Evolutionary conservation across 2,329 filamentous ascomycete species (phyloP), one percentile per base, ranked within the genome.

Genomic region (Sporothrix curviconia): DNA sequence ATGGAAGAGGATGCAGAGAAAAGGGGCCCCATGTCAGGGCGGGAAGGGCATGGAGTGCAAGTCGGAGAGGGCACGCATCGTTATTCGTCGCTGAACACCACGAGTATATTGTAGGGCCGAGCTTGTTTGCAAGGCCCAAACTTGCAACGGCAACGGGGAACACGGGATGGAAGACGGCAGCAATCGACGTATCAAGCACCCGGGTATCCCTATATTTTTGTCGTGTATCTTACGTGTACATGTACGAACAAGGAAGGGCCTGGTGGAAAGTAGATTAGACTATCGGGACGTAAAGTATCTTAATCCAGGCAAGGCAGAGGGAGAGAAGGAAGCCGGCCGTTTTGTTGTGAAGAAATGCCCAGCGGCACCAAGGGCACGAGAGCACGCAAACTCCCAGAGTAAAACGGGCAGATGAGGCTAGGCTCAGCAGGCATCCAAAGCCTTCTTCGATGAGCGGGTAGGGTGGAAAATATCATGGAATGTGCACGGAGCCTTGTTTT

Each of bases 81-180:
- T 37, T 50, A 12, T 15, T 37, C n/a, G 14, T 22, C 19, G 3
- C 24, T 9, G 3, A 8, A 3, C 30, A 32, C 15, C 34, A 9
- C 24, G 39, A 24, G 36, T 17, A 40, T 34, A 52, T 52, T 52
- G 49, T 36, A 52, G 49, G 47, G 36, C 36, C 47, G 25, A 32
- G 46, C 30, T 24, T 30, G 30, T 22, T 37, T 9, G 17, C 47
- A 37, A 37, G 30, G 46, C 30, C 30, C 32, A 3, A 32, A 28
- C n/a, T 30, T 19, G 50, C 37, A 53, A 42, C 37, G 50, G 49
- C 22, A 52, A 32, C 30, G 39, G 51, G 51, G 25, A 25, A 53
- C 37, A 44, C 28, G 37, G 51, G 51, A 43, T 36, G 51, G 37
- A 54, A 14, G 28, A 42, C n/a, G n/a, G 28, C 22, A 22, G 12